Conservation (phyloP, 768 basidiomycete species). For the Kwoniella europaea region DNA sequence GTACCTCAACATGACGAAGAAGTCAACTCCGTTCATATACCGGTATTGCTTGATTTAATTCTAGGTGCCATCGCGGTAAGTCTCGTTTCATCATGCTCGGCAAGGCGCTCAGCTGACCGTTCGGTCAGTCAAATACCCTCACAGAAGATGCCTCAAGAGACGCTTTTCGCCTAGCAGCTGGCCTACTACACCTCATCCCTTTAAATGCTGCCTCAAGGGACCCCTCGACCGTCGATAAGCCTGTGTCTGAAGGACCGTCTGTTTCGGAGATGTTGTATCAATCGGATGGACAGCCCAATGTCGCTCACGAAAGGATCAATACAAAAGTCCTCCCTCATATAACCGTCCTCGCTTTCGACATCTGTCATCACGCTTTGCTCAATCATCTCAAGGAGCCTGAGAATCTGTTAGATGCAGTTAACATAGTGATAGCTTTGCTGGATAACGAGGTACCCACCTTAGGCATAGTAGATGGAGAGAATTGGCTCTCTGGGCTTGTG, state of each 20-base stretch:
- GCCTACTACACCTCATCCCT: neutral
- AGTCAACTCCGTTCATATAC: slow-evolving; percentile 76
- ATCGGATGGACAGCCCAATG: neutral
- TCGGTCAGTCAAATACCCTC: slow-evolving; percentile 8
- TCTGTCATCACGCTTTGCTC: slow-evolving; percentile 1
- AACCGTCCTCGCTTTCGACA: slow-evolving; percentile 37
- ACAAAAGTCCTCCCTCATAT: slow-evolving; percentile 34
- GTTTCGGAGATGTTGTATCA: slow-evolving; percentile 12
- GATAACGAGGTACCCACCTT: slow-evolving; percentile 26
- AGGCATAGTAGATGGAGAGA: slow-evolving; percentile 24
- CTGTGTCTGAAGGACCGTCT: neutral
- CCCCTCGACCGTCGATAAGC: neutral
- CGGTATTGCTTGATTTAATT: slow-evolving; percentile 74
- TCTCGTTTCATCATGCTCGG: neutral
- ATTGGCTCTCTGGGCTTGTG: slow-evolving; percentile 70
- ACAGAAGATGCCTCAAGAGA: neutral
- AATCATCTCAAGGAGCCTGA: neutral
- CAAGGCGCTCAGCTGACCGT: neutral
- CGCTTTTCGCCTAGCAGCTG: neutral
- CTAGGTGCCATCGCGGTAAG: slow-evolving; percentile 69
- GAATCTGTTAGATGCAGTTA: slow-evolving; percentile 1
- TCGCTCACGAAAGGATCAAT: slow-evolving; percentile 2
- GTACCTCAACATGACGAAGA: slow-evolving; percentile 87
- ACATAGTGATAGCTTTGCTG: slow-evolving; percentile 24
- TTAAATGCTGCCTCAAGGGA: slow-evolving; percentile 3